Evolutionary conservation across 2,329 filamentous ascomycete species (phyloP), one percentile per base, ranked within the genome.

Genomic region (Alternaria ventricosa): DNA sequence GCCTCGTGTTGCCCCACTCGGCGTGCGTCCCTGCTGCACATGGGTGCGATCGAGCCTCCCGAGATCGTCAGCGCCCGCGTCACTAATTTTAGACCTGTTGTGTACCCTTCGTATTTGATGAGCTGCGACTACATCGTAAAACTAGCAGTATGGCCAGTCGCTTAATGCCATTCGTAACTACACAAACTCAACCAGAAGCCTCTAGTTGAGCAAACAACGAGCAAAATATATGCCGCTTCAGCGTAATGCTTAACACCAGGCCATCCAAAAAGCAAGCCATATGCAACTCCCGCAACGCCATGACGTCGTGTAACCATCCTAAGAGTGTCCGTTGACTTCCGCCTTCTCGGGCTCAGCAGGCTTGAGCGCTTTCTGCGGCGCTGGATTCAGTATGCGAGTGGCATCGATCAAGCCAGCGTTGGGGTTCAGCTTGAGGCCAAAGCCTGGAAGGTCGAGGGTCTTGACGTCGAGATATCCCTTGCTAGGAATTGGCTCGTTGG

Each of bases 361-460:
- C 64, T 78, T 78, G 64, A 85, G 68, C 15, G 82, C 74, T 71
- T 77, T 83, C 33, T 71, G 68, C 64, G 81, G 91, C 73, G 77
- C 89, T 20, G 92, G 90, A 55, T 87, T 92, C 60, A 97, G 83
- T 15, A 97, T 86, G 60, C 89, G 87, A 50, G 88, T 84, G 6
- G 92, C 92, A 44, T 94, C 88, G 58, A 97, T 92, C 65, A 97
- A 83, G 76, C 92, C 92, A 25, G 91, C 92, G 18, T 87, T 87
- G 1, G 93, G 93, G 80, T 96, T 97, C 61, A 97, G 81, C 63
- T 94, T 94, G 55, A 97, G 85, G 5, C 94, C 94, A 75, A 97
- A 97, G 0, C 94, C 94, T 5, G 94, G 94, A 84, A 91, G 94
- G 79, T 97, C 93, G 60, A 97, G 85, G 60, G 92, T 89, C 18